Base-by-base conservation (phyloP, 2,329 filamentous ascomycete genomes). In the Capronia coronata region DNA sequence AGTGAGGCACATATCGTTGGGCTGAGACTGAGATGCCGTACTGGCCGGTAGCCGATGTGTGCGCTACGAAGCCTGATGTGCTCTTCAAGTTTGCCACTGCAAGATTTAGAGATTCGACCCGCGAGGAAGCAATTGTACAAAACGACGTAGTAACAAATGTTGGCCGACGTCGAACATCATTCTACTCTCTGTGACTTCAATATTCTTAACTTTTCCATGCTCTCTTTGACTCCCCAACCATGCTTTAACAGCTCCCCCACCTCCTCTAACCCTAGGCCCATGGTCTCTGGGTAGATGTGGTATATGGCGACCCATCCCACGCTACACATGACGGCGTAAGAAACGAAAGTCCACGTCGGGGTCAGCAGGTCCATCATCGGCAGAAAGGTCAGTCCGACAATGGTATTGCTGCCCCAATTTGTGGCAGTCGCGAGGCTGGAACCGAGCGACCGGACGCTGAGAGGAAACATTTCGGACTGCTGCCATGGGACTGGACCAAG, bases 401-500 rank as follows among this genome's bases (percentile, higher is more conserved):
- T 66, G 52, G 94, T 93, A 65, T 97, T 97, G 19, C 84, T 82
- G 2, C 77, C 78, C 91, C 91, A 97, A 63, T 86, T 96, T 5
- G 87, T 94, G 3, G 83, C 84, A 6, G 90, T 79, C 6, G 77
- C 74, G 22, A 83, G 64, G 11, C 75, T 74, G 1, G 79, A 82
- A 25, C 80, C 78, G 14, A 82, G 68, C 64, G 79, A 83, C 53
- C 83, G 77, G 42, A 84, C 73, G 14, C 73, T 70, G 14, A 79
- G 64, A 1, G 89, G 86, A 63, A 96, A 96, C 25, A 95, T 77
- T 70, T 97, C 91, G 59, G 84, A 87, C 70, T 95, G 90, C 76
- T 95, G 91, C 91, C 91, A 97, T 0, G 91, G 90, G 2, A 97
- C 88, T 61, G 89, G 94, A 7, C 91, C 91, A 1, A 97, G 75